Conservation (phyloP, 2,329 filamentous ascomycete species). For the Tolypocladium sp. region DNA sequence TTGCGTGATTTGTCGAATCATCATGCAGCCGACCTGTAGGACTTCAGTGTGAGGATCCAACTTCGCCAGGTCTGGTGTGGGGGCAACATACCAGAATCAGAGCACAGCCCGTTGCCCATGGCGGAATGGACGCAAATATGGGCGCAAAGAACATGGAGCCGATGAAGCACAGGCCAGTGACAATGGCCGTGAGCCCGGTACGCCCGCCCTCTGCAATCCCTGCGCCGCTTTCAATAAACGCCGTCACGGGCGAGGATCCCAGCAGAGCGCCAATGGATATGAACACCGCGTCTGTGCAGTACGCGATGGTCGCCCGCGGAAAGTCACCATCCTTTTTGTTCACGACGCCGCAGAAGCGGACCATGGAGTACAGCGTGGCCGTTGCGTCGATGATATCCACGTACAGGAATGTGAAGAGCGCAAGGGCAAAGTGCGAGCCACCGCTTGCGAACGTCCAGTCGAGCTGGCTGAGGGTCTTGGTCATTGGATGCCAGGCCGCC, state of each 20-base stretch:
- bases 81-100: constrained; percentile 48
- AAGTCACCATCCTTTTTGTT: constrained; percentile 67
- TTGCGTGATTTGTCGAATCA: constrained; percentile 65
- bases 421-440: constrained; percentile 56
- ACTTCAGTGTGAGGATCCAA: neutral
- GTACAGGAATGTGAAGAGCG: constrained; percentile 69
- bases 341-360: constrained; percentile 60
- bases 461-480: constrained; percentile 51
- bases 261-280: constrained; percentile 64
- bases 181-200: constrained; percentile 63
- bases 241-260: constrained; percentile 62
- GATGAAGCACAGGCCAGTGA: constrained; percentile 61
- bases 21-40: constrained; percentile 59
- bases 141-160: constrained; percentile 67
- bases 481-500: constrained; percentile 62
- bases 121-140: constrained; percentile 67
- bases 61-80: too few species aligned
- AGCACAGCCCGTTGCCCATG: constrained; percentile 69
- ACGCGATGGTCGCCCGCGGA: constrained; percentile 73
- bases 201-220: constrained; percentile 68
- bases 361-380: constrained; percentile 74
- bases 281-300: constrained; percentile 60
- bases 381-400: constrained; percentile 75
- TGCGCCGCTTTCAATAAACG: constrained; percentile 67
- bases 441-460: constrained; percentile 53